Base-by-base conservation (phyloP, 768 basidiomycete species). In the Ramaria sp. region DNA sequence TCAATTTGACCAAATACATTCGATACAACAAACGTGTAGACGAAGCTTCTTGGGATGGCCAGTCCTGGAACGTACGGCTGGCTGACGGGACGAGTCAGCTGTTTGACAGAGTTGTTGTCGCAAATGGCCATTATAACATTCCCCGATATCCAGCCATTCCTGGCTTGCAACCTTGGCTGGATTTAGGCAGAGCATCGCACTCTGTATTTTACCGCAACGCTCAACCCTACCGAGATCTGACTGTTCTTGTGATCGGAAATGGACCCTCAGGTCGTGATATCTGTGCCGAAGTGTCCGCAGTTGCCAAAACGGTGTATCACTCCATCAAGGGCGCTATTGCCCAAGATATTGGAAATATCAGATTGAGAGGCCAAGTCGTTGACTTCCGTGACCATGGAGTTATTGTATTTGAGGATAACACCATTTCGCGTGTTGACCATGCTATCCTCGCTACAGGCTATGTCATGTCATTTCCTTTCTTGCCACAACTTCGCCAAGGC, bases 371-470 rank as follows among this genome's bases (percentile, higher is more conserved):
- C 10, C 31, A 57, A 17, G 41, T 56, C 4, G 38, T 51, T 12
- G 53, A 53, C 30, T 49, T 60, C 31, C 3, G 31, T 10, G 53
- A 50, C 3, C 62, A 68, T 22, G 80, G 80, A 2, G 67, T 68
- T 9, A 80, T 83, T 7, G 63, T 73, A 33, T 84, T 88, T 61
- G 78, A 76, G 59, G 85, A 86, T 58, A 82, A 80, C 1, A 84
- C 68, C 33, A 73, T 71, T 5, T 57, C 55, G 17, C 24, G n/a
- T 19, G 37, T 37, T 13, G 80, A 84, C 60, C 69, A 78, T 60
- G 81, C 80, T 60, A 80, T 90, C 53, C 69, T 91, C 17, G 89
- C 87, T 2, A 92, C 89, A 2, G 90, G 89, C 11, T 92, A 85
- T 65, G 70, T 83, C 52, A 69, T 78, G 45, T 70, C 77, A 12